Evolutionary conservation across 2,329 filamentous ascomycete species (phyloP).

Genomic region (Tetracladium maxilliforme): DNA sequence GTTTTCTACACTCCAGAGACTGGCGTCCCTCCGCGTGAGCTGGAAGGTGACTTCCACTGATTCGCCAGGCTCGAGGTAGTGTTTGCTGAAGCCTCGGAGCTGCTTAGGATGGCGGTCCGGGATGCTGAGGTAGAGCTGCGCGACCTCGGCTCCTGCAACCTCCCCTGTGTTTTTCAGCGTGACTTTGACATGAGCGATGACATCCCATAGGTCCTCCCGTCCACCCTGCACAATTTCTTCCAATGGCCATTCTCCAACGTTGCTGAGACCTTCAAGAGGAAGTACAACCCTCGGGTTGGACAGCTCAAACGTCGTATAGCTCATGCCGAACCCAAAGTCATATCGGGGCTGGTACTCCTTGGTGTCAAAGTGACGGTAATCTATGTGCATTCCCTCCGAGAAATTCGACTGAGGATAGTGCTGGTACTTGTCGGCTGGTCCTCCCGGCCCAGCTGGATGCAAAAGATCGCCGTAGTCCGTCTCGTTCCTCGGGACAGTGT

Average conservation of each 20-base stretch:
- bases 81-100: constrained; percentile 46
- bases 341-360: constrained; percentile 12
- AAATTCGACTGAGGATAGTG: constrained; percentile 29
- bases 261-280: constrained; percentile 26
- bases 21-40: constrained; percentile 43
- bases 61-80: constrained; percentile 28
- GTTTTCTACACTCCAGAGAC: constrained; percentile 42
- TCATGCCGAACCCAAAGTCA: constrained; percentile 27
- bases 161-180: constrained; percentile 44
- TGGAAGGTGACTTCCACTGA: constrained; percentile 27
- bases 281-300: too few species aligned
- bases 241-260: constrained; percentile 21
- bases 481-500: constrained; percentile 44
- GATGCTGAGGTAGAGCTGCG: constrained; percentile 42
- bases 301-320: constrained; percentile 38
- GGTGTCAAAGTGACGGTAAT: constrained; percentile 30
- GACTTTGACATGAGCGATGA: constrained; percentile 37
- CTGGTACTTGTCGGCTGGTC: too few species aligned
- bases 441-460: too few species aligned
- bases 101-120: constrained; percentile 40
- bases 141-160: constrained; percentile 31
- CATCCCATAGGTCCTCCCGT: constrained; percentile 45
- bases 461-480: constrained; percentile 36
- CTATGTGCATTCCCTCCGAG: constrained; percentile 28
- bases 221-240: too few species aligned